Evolutionary conservation across 2,329 filamentous ascomycete genomes (phyloP), one percentile per base, ranked within the genome.

Genomic region (Diaporthe vaccinii): DNA sequence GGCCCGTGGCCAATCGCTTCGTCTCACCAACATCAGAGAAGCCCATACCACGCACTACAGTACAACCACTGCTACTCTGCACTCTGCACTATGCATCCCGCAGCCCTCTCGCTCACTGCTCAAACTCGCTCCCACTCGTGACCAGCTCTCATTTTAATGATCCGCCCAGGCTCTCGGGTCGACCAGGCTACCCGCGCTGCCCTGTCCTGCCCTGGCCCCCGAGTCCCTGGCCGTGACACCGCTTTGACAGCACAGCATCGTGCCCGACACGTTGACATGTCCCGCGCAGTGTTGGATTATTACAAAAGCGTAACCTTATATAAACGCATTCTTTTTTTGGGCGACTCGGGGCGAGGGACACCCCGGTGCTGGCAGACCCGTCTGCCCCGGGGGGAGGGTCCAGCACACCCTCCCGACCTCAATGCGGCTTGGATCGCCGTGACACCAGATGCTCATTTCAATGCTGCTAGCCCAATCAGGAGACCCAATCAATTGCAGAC

Each of bases 401-500:
- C 65, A 41, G 65, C 65, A 69, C 65, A 69, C 65, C 65, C 31
- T 69, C 49, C 49, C 65, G 25, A 49, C 46, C 65, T 69, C 65
- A 55, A 69, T 55, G 65, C 65, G 65, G 65, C 65, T 69, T 69
- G 65, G 49, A 69, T 69, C 65, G 65, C 65, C 65, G 65, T 69
- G 65, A 69, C 65, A 69, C 65, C 65, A 69, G 65, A 69, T 69
- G 65, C 49, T 69, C 65, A 69, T 69, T 55, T 55, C 46, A 69
- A 41, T 55, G 49, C 49, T 69, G 46, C 34, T 55, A 55, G 49
- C 65, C 65, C 65, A 69, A 69, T 55, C 65, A 69, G 49, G 65
- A 69, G 41, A 20, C 65, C 34, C 65, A 69, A 69, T 69, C 49
- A 69, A 69, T 69, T 55, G 22, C 49, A 69, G 65, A 69, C 65